Conservation (phyloP, 176 grass and related monocot genomes). For the Musa troglodytarum region DNA sequence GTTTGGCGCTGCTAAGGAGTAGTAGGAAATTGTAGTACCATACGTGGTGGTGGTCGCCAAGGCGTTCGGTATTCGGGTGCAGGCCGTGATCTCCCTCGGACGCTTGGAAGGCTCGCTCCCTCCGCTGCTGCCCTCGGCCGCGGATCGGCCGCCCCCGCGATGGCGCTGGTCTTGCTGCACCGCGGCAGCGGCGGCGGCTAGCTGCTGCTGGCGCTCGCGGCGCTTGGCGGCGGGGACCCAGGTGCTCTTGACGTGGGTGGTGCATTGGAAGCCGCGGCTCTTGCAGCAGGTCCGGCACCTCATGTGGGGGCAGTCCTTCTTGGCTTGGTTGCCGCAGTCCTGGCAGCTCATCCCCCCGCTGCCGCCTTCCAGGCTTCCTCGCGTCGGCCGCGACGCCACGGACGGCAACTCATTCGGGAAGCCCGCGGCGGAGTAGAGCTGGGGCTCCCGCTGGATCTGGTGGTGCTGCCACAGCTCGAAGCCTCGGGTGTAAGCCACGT, state of each 20-base stretch:
- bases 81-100: neutral
- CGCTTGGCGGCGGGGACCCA: slow-evolving; percentile 47
- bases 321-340: slow-evolving; percentile 90
- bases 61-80: neutral
- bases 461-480: slow-evolving; percentile 19
- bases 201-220: slow-evolving; percentile 42
- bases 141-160: neutral
- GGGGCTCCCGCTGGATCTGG: neutral
- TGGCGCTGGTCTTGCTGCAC: neutral
- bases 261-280: slow-evolving; percentile 40
- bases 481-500: neutral
- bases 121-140: neutral
- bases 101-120: slow-evolving; percentile 5
- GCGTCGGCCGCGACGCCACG: neutral
- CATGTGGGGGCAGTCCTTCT: slow-evolving; percentile 60
- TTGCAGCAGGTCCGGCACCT: slow-evolving; percentile 54
- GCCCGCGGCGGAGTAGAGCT: no score
- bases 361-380: neutral
- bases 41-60: slow-evolving; percentile 1
- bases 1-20: neutral
- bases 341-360: slow-evolving; percentile 27
- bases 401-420: no score
- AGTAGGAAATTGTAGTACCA: slow-evolving; percentile 14
- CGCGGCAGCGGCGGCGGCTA: slow-evolving; percentile 10
- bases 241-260: slow-evolving; percentile 47